Conservation (phyloP, 495 filamentous ascomycete species). For the Arthonia radiata region DNA sequence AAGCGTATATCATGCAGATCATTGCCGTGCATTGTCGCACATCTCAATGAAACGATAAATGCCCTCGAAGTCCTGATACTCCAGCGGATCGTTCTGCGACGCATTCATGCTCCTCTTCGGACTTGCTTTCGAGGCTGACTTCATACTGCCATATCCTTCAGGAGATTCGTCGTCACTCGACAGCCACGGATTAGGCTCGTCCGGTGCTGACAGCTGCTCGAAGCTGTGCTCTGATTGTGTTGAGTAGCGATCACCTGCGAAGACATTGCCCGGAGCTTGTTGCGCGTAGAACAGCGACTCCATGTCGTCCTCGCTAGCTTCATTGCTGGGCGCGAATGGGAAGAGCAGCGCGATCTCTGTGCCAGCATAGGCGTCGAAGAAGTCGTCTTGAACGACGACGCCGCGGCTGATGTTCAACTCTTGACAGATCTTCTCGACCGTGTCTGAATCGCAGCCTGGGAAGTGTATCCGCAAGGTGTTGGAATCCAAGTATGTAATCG, state of each 20-base stretch:
- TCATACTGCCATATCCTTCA: slow-evolving; percentile 9
- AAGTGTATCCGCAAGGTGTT: slow-evolving; percentile 57
- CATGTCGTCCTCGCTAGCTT: slow-evolving; percentile 13
- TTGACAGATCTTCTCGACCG: slow-evolving; percentile 60
- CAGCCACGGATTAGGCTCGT: slow-evolving; percentile 23
- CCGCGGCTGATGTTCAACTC: slow-evolving; percentile 67
- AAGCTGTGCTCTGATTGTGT: slow-evolving; percentile 17
- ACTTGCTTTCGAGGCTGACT: slow-evolving; percentile 6
- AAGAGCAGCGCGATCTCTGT: slow-evolving; percentile 55
- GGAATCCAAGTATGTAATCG: slow-evolving; percentile 40
- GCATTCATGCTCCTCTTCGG: slow-evolving; percentile 6
- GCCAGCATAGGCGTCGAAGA: slow-evolving; percentile 36
- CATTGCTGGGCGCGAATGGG: slow-evolving; percentile 49
- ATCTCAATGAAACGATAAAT: slow-evolving; percentile 74
- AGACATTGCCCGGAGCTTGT: slow-evolving; percentile 22
- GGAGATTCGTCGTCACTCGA: slow-evolving; percentile 27
- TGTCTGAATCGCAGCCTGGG: slow-evolving; percentile 65
- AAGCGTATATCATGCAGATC: too few species aligned
- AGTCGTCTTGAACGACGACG: slow-evolving; percentile 50
- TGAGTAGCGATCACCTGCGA: slow-evolving; percentile 5
- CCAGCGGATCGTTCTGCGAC: slow-evolving; percentile 19
- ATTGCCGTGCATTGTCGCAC: slow-evolving; percentile 37
- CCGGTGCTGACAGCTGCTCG: slow-evolving; percentile 20
- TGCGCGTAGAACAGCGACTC: slow-evolving; percentile 18
- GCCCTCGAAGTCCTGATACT: slow-evolving; percentile 62